Percentiles rank a stretch among this genome's conserved stretches.
Evolutionary conservation across 148 eudicot genomes (phyloP).

Genomic region (Camellia lanceoleosa): DNA sequence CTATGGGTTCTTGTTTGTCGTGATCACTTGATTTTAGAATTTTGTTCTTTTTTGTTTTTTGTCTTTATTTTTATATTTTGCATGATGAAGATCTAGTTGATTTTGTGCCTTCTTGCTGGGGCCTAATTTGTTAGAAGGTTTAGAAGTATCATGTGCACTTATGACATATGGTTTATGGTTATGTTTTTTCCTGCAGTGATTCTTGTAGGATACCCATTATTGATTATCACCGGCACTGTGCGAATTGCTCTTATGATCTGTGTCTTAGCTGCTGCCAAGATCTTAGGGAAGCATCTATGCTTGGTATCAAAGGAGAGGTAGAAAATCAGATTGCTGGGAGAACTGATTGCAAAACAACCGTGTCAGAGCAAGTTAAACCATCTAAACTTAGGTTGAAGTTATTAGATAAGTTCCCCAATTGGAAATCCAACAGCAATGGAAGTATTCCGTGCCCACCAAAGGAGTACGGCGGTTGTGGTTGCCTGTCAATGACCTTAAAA

Average conservation of each 20-base stretch:
- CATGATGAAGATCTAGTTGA: neutral
- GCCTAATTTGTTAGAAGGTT: neutral
- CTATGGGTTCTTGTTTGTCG: neutral
- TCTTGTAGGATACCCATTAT: conserved; percentile 91
- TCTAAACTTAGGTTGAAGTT: conserved; percentile 33
- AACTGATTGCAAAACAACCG: conserved; percentile 24
- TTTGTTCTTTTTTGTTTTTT: neutral
- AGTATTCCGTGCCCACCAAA: conserved; percentile 78
- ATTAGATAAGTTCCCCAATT: conserved; percentile 48
- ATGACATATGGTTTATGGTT: neutral
- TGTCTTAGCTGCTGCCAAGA: conserved; percentile 96
- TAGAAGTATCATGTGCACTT: neutral
- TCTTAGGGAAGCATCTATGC: conserved; percentile 60
- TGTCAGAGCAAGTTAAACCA: conserved; percentile 29
- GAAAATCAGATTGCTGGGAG: conserved; percentile 22
- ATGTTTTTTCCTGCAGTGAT: conserved; percentile 51
- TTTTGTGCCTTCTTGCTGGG: neutral
- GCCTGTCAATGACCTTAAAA: conserved; percentile 46
- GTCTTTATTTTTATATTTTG: neutral
- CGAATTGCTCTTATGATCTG: conserved; percentile 81
- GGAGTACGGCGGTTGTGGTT: conserved; percentile 82
- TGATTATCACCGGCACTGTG: conserved; percentile 95
- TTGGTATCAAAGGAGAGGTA: conserved; percentile 33
- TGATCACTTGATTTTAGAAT: neutral
- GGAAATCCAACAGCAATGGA: conserved; percentile 82